A percentile compares a stretch with the other conserved stretches of the same genome.
Conservation (phyloP, 2,329 filamentous ascomycete species). For the Amphichorda felina region DNA sequence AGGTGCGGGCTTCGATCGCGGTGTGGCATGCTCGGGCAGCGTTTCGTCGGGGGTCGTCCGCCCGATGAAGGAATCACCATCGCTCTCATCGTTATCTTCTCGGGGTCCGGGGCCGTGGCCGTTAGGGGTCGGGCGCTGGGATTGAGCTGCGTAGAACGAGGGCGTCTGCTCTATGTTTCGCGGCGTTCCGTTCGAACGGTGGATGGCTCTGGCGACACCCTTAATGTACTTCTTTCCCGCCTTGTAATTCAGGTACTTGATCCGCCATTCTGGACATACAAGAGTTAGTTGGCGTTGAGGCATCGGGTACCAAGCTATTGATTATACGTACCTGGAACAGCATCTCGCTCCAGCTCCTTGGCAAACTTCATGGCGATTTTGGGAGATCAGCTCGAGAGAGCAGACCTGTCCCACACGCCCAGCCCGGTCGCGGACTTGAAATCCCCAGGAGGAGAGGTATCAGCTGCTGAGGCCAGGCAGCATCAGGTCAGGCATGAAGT, state of each 20-base stretch:
- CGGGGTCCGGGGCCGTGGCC: background rate
- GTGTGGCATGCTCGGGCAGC: too few relatives aligned
- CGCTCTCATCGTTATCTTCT: background rate
- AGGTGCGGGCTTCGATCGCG: constrained; percentile 1
- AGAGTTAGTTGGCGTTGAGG: background rate
- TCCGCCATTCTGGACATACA: constrained; percentile 76
- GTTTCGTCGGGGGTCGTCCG: constrained; percentile 1
- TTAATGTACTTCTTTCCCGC: constrained; percentile 92
- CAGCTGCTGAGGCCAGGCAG: too few relatives aligned
- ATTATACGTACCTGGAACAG: constrained; percentile 72
- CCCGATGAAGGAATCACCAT: constrained; percentile 3
- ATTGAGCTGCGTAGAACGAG: constrained; percentile 12
- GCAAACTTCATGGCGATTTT: constrained; percentile 47
- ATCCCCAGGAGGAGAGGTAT: too few relatives aligned
- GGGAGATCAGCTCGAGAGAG: too few relatives aligned
- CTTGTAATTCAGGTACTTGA: constrained; percentile 94
- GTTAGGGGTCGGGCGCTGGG: constrained; percentile 2
- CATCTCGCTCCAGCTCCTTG: constrained; percentile 74
- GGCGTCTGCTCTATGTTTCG: constrained; percentile 9
- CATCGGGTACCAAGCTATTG: background rate
- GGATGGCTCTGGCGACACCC: constrained; percentile 61
- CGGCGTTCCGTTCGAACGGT: constrained; percentile 45
- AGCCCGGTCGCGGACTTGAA: too few relatives aligned
- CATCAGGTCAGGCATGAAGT: too few relatives aligned
- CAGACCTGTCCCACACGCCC: too few relatives aligned